These are phyloP conservation scores for Tuber microsphaerosporum DNA, from an alignment of 495 filamentous ascomycete genomes.

Conservation along the genomic window DNA sequence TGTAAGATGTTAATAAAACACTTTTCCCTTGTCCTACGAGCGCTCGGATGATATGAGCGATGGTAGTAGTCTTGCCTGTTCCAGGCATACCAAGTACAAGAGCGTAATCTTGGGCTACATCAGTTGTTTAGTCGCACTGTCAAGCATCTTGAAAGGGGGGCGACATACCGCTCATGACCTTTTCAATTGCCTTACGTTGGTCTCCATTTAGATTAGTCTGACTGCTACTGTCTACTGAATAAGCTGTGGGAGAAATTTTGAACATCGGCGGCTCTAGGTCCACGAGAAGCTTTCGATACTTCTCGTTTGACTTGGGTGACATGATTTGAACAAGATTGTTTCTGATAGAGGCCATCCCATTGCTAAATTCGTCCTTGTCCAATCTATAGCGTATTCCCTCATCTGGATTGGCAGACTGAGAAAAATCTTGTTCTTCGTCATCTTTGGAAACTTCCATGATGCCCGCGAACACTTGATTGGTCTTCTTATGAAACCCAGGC, in stretches of 20 bases:
- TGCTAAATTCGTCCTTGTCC: slow-evolving; percentile 97
- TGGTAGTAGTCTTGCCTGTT: slow-evolving; percentile 95
- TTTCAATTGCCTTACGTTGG: slow-evolving; percentile 75
- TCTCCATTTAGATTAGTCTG: slow-evolving; percentile 67
- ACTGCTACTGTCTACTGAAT: slow-evolving; percentile 49
- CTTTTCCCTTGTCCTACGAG: slow-evolving; percentile 84
- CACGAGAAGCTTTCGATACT: slow-evolving; percentile 70
- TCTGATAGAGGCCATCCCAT: slow-evolving; percentile 88
- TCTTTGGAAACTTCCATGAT: slow-evolving; percentile 76
- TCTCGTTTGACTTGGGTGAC: slow-evolving; percentile 47
- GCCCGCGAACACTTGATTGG: slow-evolving; percentile 78
- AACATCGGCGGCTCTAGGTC: slow-evolving; percentile 66
- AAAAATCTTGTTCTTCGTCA: slow-evolving; percentile 45
- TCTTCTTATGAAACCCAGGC: slow-evolving; percentile 62
- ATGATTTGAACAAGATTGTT: slow-evolving; percentile 90
- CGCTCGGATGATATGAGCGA: slow-evolving; percentile 91
- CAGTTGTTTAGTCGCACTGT: slow-evolving; percentile 2
- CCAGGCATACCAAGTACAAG: slow-evolving; percentile 95
- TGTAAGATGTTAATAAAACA: slow-evolving; percentile 88
- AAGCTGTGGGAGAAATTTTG: slow-evolving; percentile 56
- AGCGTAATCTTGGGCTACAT: slow-evolving; percentile 69
- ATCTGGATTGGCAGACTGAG: slow-evolving; percentile 36
- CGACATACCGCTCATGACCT: slow-evolving; percentile 69
- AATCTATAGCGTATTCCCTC: slow-evolving; percentile 68
- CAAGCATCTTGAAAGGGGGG: neutral